Base-by-base conservation (phyloP, 2,329 filamentous ascomycete genomes). In the Fusarium pseudonygamai region DNA sequence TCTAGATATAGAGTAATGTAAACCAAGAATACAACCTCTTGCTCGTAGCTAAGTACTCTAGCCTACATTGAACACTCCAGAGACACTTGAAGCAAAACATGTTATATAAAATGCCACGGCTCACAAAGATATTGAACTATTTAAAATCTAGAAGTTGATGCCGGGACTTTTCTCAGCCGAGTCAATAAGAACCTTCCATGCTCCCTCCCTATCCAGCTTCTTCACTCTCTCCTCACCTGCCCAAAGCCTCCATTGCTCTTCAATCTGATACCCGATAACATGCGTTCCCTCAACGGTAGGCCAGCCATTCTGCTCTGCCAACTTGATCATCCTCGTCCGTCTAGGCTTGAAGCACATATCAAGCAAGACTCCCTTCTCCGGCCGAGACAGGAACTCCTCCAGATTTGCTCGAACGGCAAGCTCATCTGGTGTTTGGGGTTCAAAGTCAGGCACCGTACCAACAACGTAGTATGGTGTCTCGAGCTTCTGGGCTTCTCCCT, bases 271-370 rank as follows among this genome's bases (percentile, higher is more conserved):
- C 0, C 63, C 53, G 7, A 67, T 67, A 8, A 67, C 20, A 15
- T 67, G 63, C 4, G 63, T 67, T 12, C 64, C 64, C 3, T 67
- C 64, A 0, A 67, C 64, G 1, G 46, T 52, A 7, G 46, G 39
- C 64, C 63, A 67, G 5, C 46, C 46, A 5, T 61, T 67, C 13
- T 67, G 14, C 11, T 67, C 64, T 0, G 64, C 63, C 1, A 67
- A 7, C 13, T 61, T 67, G 9, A 67, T 67, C 63, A 67, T 67
- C 6, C 64, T 61, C 0, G 64, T 67, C 4, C 64, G 26, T 36
- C 64, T 42, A 0, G 64, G 64, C 30, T 67, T 67, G 40, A 67
- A 67, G 36, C 64, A 67, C 64, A 67, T 67, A 11, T 67, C 64
- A 14, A 67, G 64, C 0, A 67, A 5, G 4, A 67, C 46, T 3